Conservation (phyloP, 106 monocot species). For the Dioscorea zingiberensis region DNA sequence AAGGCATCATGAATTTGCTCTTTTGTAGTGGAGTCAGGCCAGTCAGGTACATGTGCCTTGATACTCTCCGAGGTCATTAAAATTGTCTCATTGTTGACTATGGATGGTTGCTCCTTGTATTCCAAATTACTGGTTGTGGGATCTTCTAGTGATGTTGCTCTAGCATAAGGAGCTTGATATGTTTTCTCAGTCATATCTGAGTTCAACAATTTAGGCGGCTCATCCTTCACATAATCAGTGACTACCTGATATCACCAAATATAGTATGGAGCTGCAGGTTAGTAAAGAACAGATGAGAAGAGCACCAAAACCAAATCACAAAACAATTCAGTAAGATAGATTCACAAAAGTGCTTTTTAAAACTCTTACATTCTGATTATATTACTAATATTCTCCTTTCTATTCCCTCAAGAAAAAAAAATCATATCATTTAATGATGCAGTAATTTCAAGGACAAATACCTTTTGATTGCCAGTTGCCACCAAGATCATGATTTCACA, state of each 20-base stretch:
- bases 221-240: constrained; percentile 18
- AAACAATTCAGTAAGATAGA: too few species aligned
- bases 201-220: constrained; percentile 15
- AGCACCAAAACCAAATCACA: too few species aligned
- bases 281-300: too few species aligned
- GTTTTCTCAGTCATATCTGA: constrained; percentile 13
- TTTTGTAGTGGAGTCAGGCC: constrained; percentile 6
- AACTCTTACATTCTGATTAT: too few species aligned
- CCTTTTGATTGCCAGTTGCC: too few species aligned
- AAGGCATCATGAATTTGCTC: constrained; percentile 27
- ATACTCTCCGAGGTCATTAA: constrained; percentile 13
- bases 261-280: too few species aligned
- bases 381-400: too few species aligned
- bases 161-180: constrained; percentile 62
- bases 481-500: too few species aligned
- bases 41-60: constrained; percentile 15
- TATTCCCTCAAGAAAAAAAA: too few species aligned
- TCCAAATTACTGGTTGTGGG: constrained; percentile 10
- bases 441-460: too few species aligned
- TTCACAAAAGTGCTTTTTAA: too few species aligned
- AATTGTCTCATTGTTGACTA: constrained; percentile 15
- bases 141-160: constrained; percentile 52
- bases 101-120: constrained; percentile 8
- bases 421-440: too few species aligned
- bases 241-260: constrained; percentile 25